Conservation (phyloP, 805 yeast genomes). For the Sugiyamaella floridensis region DNA sequence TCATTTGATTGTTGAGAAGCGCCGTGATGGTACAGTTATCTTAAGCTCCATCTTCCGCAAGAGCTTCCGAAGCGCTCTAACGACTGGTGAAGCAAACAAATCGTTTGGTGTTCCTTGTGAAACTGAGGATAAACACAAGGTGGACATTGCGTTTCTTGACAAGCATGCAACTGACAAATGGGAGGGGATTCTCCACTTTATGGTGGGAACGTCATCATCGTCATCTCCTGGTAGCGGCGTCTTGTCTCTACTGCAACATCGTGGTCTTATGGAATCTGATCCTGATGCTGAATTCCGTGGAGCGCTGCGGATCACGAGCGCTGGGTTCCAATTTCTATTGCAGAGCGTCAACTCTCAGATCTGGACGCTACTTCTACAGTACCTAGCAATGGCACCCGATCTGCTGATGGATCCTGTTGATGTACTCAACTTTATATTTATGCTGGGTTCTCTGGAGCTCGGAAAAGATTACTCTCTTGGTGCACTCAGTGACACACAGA, state of each 20-base stretch:
- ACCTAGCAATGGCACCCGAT: conserved; percentile 74
- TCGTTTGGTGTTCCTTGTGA: conserved; percentile 73
- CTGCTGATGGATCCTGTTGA: conserved; percentile 94
- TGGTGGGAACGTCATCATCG: conserved; percentile 82
- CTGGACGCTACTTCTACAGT: conserved; percentile 86
- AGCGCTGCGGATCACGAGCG: conserved; percentile 65
- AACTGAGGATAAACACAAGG: conserved; percentile 47
- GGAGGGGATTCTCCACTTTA: conserved; percentile 93
- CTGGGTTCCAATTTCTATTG: conserved; percentile 87
- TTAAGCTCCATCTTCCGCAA: conserved; percentile 62
- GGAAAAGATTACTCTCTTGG: conserved; percentile 77
- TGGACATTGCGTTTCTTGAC: conserved; percentile 62
- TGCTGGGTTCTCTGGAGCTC: conserved; percentile 85
- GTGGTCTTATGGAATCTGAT: conserved; percentile 78
- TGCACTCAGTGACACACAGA: conserved; percentile 70
- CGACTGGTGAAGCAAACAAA: conserved; percentile 63
- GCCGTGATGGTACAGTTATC: conserved; percentile 39
- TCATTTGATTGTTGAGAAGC: conserved; percentile 61
- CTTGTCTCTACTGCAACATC: conserved; percentile 62
- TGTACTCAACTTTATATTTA: conserved; percentile 85
- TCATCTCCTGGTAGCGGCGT: conserved; percentile 77
- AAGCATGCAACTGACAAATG: conserved; percentile 78
- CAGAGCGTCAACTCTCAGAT: conserved; percentile 93
- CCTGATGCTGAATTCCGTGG: conserved; percentile 15
- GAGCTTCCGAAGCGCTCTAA: conserved; percentile 73